These are phyloP conservation scores for Clathrospora elynae DNA, from an alignment of 2,329 filamentous ascomycete genomes.

Conservation along the genomic window DNA sequence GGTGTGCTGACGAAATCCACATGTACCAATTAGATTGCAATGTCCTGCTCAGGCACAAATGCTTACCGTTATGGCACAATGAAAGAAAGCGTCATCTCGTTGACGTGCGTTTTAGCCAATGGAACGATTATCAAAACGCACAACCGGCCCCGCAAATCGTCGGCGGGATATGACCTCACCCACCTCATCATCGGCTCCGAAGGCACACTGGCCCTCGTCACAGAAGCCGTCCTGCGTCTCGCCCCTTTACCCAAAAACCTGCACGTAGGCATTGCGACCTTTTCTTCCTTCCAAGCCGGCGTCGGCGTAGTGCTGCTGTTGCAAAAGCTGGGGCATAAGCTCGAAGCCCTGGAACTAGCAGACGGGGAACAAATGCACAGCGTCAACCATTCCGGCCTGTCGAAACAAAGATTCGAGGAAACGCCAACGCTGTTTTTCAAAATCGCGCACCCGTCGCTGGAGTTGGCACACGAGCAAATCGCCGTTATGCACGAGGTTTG, in stretches of 20 bases:
- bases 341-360: conserved; percentile 86
- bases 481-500: conserved; percentile 64
- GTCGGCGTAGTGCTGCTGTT: conserved; percentile 78
- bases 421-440: conserved; percentile 74
- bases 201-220: conserved; percentile 87
- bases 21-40: conserved; percentile 51
- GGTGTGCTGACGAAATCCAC: background rate
- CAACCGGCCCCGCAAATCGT: conserved; percentile 84
- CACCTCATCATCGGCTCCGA: conserved; percentile 87
- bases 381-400: conserved; percentile 64
- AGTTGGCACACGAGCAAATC: conserved; percentile 75
- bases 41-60: conserved; percentile 79
- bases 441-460: conserved; percentile 65
- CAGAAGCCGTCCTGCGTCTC: conserved; percentile 84
- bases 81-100: conserved; percentile 84
- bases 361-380: conserved; percentile 83
- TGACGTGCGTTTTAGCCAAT: conserved; percentile 87
- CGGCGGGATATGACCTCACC: conserved; percentile 88
- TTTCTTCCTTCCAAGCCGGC: conserved; percentile 68
- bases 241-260: conserved; percentile 76
- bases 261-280: conserved; percentile 74
- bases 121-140: conserved; percentile 86
- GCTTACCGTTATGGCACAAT: conserved; percentile 92
- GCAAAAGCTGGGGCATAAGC: conserved; percentile 76
- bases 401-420: conserved; percentile 66